Evolutionary conservation across 108 stramenopile species (phyloP).

Genomic region (Conticribra guillardii): DNA sequence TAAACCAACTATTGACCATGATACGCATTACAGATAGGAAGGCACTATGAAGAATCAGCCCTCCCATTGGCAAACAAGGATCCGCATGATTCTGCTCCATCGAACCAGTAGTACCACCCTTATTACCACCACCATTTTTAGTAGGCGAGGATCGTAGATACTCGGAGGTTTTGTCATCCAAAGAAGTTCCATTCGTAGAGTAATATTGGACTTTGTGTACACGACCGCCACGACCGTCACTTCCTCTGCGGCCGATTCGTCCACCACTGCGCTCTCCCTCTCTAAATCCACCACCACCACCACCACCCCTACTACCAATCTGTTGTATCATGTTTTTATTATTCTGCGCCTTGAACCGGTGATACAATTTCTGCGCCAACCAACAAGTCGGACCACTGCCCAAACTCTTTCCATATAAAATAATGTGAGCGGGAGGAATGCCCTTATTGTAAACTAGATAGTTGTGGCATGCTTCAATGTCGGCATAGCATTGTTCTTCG

Average conservation of each 20-base stretch:
- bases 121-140: neutral
- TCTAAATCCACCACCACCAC: too few relatives aligned
- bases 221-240: neutral
- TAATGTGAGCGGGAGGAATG: conserved; percentile 59
- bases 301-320: too few relatives aligned
- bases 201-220: neutral
- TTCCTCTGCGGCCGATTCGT: too few relatives aligned
- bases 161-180: neutral
- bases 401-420: conserved; percentile 73
- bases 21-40: conserved; percentile 71
- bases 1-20: conserved; percentile 77
- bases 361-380: conserved; percentile 54
- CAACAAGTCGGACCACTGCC: conserved; percentile 79
- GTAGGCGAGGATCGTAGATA: neutral
- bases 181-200: neutral
- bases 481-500: conserved; percentile 71
- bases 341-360: neutral
- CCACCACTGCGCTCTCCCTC: too few relatives aligned
- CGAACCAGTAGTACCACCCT: neutral
- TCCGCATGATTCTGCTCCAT: too few relatives aligned
- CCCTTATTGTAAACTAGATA: conserved; percentile 55
- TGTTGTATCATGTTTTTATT: too few relatives aligned
- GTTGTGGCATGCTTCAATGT: conserved; percentile 72
- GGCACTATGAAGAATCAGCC: conserved; percentile 63
- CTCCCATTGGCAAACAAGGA: conserved; percentile 29